These are phyloP conservation scores for Kodamaea suecica DNA, from an alignment of 1,139 yeast species.

Conservation along the genomic window DNA sequence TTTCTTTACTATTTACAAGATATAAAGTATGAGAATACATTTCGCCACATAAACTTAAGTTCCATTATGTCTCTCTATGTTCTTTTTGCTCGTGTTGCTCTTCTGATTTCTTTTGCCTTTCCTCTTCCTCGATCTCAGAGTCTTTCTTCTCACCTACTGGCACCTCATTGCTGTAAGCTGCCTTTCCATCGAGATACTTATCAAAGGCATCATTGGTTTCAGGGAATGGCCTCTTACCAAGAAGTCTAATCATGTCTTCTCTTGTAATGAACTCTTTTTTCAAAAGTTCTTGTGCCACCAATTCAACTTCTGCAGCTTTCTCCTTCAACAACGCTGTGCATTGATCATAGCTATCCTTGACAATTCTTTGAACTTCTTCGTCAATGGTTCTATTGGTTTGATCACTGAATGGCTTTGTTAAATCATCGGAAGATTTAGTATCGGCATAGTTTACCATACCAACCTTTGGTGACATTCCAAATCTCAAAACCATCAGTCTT, in stretches of 20 bases:
- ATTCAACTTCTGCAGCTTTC: conserved; percentile 68
- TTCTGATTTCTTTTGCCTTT: conserved; percentile 1
- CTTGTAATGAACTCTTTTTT: conserved; percentile 83
- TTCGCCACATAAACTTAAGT: too few species aligned
- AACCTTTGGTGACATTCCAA: conserved; percentile 85
- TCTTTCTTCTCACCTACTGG: conserved; percentile 27
- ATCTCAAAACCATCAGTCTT: conserved; percentile 82
- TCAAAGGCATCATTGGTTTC: conserved; percentile 92
- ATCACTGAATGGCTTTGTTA: conserved; percentile 90
- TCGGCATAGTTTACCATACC: conserved; percentile 75
- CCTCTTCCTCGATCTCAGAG: conserved; percentile 3
- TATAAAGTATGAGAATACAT: too few species aligned
- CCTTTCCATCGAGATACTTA: conserved; percentile 59
- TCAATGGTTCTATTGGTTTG: conserved; percentile 80
- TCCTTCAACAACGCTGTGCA: conserved; percentile 70
- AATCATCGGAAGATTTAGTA: conserved; percentile 54
- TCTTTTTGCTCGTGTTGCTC: neutral
- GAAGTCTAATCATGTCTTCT: conserved; percentile 81
- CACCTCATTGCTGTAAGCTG: conserved; percentile 34
- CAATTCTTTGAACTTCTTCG: conserved; percentile 76
- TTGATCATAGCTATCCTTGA: conserved; percentile 68
- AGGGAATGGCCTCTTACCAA: conserved; percentile 88
- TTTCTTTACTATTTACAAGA: too few species aligned
- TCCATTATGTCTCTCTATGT: too few species aligned
- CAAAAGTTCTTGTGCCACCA: conserved; percentile 82